phyloP scores from a whole-genome alignment of 2,329 filamentous ascomycete genomes.

The Simplicillium sp. region DNA sequence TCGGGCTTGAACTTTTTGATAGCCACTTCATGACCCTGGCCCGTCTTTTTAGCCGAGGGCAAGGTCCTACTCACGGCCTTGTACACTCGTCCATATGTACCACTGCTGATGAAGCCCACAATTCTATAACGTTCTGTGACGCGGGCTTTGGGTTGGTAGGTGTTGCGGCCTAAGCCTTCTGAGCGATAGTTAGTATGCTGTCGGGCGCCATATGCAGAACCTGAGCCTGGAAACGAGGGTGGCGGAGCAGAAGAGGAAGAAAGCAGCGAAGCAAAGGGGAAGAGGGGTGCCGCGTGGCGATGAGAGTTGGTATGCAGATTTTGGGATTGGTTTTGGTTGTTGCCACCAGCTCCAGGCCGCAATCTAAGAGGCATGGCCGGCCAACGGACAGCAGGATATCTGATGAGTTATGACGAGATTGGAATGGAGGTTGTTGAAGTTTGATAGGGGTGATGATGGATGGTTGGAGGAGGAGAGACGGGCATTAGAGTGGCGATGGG shows the following conservation, averaged over 20 bases:
- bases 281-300: background rate
- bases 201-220: background rate
- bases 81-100: slow-evolving; percentile 96
- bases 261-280: background rate
- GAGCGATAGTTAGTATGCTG: slow-evolving; percentile 22
- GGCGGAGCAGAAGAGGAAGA: slow-evolving; percentile 12
- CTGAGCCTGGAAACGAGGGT: slow-evolving; percentile 1
- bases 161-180: slow-evolving; percentile 46
- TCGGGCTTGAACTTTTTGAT: slow-evolving; percentile 99
- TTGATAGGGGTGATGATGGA: too few species aligned
- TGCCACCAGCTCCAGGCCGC: background rate
- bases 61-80: slow-evolving; percentile 65
- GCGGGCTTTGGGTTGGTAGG: slow-evolving; percentile 69
- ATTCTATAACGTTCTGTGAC: slow-evolving; percentile 93
- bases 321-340: background rate
- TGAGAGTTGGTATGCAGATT: background rate
- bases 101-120: slow-evolving; percentile 95
- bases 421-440: too few species aligned
- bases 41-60: slow-evolving; percentile 6
- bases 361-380: background rate
- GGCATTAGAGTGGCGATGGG: background rate
- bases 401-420: too few species aligned
- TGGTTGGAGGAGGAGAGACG: background rate
- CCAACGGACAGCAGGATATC: too few species aligned
- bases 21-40: slow-evolving; percentile 69